Base-by-base conservation (phyloP, 768 basidiomycete genomes). In the Leccinum sublutescens region DNA sequence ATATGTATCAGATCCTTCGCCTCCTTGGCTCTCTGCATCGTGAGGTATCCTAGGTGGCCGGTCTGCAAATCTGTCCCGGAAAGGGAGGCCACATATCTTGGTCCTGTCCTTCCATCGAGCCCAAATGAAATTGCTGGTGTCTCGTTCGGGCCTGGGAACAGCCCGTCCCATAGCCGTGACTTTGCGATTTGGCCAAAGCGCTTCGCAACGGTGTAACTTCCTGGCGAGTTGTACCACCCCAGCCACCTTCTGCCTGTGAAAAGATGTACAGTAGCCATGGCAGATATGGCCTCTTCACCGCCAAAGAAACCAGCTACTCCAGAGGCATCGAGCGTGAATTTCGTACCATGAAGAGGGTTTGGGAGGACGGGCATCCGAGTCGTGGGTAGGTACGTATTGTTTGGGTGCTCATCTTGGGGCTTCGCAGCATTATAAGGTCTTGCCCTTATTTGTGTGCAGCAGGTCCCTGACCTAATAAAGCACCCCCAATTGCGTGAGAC, bases 141-240 rank as follows among this genome's bases (percentile, higher is more conserved):
- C 8, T 63, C 62, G 58, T 68, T 67, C 17, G 59, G 62, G 11
- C 73, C 74, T 7, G 73, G 74, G 50, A 69, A 76, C 1, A 75
- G 57, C 9, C 71, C 74, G 54, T 69, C 66, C 73, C 73, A 74
- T 49, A 74, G 21, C 19, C 65, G 64, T 5, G 68, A 62, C 14
- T 56, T 57, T 7, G 75, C 73, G 10, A 76, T 31, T 27, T 66
- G 66, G 12, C 71, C 72, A 21, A 72, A 76, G 15, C 54, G 63
- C 54, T 70, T 76, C 3, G 74, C 75, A 21, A 77, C 54, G 1
- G 62, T 67, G 25, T 74, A 75, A 55, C 75, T 73, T 12, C 75
- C 75, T 0, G 76, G 75, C 7, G 74, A 73, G 48, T 76, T 77
- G 54, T 77, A 74, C 71, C 70, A 76, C 7, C 76, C 75, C 3